Evolutionary conservation across 306 rosid genomes (phyloP).

Genomic region (Vachellia pachyceras): DNA sequence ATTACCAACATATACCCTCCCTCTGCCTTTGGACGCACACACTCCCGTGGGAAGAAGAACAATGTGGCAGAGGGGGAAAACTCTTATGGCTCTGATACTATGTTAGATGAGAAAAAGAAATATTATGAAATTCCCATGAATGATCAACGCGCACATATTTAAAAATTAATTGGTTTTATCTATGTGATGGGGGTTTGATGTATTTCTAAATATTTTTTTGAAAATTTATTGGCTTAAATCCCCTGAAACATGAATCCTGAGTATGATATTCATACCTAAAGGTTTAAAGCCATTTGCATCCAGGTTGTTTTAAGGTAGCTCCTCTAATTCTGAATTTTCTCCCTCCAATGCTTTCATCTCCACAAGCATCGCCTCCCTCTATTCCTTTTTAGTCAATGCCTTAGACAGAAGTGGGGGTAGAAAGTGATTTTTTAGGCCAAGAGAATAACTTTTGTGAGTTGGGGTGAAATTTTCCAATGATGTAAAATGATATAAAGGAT

Average conservation of each 20-base stretch:
- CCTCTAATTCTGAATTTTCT: neutral
- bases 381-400: neutral
- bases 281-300: neutral
- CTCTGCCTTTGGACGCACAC: no score
- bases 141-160: no score
- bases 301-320: neutral
- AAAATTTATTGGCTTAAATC: neutral
- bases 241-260: neutral
- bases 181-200: slow-evolving; percentile 5
- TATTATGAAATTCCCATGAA: no score
- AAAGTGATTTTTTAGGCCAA: neutral
- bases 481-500: neutral
- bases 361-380: neutral
- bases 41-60: no score
- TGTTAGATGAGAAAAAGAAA: no score
- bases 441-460: neutral
- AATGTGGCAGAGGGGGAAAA: no score
- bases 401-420: neutral
- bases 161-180: slow-evolving; percentile 7
- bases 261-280: neutral
- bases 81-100: no score
- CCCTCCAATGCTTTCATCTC: neutral
- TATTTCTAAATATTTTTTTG: neutral
- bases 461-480: neutral
- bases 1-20: no score